phyloP scores from a whole-genome alignment of 768 basidiomycete genomes.

The Amanita brunnescens region DNA sequence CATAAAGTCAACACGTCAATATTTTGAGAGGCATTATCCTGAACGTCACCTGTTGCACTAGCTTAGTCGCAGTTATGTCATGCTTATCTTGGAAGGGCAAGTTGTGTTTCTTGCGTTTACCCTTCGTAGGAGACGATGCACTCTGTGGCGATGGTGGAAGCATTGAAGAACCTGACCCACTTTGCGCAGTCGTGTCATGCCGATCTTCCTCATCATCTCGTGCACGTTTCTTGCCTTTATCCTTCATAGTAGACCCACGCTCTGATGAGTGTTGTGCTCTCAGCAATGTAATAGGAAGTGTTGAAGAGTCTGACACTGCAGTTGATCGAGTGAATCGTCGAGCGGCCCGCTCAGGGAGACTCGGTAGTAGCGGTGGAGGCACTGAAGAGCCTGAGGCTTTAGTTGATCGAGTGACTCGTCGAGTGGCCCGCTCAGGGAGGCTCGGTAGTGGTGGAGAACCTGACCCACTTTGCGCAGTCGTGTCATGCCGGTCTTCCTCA shows the following conservation, averaged over 20 bases:
- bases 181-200: slow-evolving; percentile 8
- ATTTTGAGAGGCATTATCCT: slow-evolving; percentile 8
- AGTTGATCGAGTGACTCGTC: neutral
- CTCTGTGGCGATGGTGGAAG: neutral
- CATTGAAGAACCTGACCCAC: slow-evolving; percentile 1
- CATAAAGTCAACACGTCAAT: slow-evolving; percentile 5
- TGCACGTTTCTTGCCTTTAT: neutral
- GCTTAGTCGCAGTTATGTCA: slow-evolving; percentile 7
- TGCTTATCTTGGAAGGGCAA: neutral
- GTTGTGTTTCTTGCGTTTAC: neutral
- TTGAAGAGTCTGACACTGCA: neutral
- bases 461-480: slow-evolving; percentile 8
- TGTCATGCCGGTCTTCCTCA: slow-evolving; percentile 6
- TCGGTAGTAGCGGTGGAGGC: slow-evolving; percentile 4
- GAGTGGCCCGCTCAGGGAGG: neutral
- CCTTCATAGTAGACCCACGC: neutral
- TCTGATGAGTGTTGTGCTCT: neutral
- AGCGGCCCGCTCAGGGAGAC: neutral
- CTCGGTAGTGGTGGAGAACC: neutral
- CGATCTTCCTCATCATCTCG: slow-evolving; percentile 5
- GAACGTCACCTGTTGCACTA: slow-evolving; percentile 15
- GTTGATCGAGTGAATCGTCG: neutral
- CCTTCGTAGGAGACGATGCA: neutral
- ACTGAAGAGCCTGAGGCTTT: neutral
- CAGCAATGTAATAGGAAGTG: neutral